Evolutionary conservation across 148 eudicot species (phyloP).

Genomic region (Camellia sinensis): DNA sequence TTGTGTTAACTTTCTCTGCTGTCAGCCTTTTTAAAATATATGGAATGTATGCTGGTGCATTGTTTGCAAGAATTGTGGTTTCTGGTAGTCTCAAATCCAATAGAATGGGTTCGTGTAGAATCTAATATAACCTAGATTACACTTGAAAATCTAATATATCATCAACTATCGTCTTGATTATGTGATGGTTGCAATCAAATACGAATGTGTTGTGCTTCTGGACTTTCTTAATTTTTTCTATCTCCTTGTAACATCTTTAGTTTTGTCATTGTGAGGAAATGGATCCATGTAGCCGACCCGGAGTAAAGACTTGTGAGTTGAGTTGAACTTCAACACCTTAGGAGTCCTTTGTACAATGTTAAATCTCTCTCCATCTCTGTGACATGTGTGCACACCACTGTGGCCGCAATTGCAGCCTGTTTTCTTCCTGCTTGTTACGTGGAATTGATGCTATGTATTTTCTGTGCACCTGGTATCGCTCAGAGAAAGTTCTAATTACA

Average conservation of each 20-base stretch:
- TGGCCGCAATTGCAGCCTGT: background rate
- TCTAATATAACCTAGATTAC: background rate
- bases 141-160: background rate
- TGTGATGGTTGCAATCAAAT: background rate
- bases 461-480: background rate
- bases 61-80: background rate
- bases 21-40: background rate
- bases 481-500: background rate
- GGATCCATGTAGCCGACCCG: too few species aligned
- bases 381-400: background rate
- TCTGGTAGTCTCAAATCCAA: background rate
- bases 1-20: background rate
- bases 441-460: background rate
- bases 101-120: background rate
- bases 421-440: background rate
- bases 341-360: background rate
- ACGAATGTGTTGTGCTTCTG: background rate
- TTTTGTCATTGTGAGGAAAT: background rate
- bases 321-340: background rate
- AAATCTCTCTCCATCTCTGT: background rate
- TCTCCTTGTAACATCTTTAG: background rate
- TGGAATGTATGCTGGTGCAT: slow-evolving; percentile 5
- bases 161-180: background rate
- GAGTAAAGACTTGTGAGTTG: too few species aligned
- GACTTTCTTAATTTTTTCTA: background rate